Percentiles rank a stretch among this genome's conserved stretches.
Conservation (phyloP, 345 rosid species). For the Eucalyptus pauciflora region DNA sequence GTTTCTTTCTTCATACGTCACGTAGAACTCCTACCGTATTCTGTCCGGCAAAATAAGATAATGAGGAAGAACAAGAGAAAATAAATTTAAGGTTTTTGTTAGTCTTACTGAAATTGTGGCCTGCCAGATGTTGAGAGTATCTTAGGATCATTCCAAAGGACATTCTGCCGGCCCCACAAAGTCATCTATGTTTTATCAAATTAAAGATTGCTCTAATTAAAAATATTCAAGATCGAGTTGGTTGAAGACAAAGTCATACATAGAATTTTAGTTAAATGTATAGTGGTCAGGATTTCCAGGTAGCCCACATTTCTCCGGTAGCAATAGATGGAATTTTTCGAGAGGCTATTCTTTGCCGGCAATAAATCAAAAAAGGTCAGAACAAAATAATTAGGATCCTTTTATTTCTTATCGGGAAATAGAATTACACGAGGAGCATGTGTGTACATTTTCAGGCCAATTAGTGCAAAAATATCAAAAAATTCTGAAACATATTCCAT, state of each 20-base stretch:
- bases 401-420: not conserved
- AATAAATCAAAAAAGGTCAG: not conserved
- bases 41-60: not conserved
- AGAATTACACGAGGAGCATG: not conserved
- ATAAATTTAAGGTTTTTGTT: not conserved
- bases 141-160: not conserved
- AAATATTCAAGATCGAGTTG: not conserved
- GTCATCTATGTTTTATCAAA: not conserved
- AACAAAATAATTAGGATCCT: not conserved
- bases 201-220: not conserved
- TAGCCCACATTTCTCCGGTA: not conserved
- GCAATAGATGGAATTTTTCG: not conserved
- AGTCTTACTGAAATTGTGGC: not conserved
- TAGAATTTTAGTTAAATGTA: not conserved
- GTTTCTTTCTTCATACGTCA: not conserved
- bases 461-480: not conserved
- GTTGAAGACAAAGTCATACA: not conserved
- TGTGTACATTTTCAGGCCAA: not conserved
- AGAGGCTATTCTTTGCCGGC: not conserved
- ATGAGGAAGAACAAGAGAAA: not conserved
- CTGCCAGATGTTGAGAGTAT: not conserved
- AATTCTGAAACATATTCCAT: too few relatives aligned
- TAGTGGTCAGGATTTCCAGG: not conserved
- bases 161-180: not conserved
- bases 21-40: not conserved